A percentile compares a stretch with the other conserved stretches of the same genome.
Evolutionary conservation across 2,329 filamentous ascomycete genomes (phyloP).

Genomic region (Byssothecium circinans): DNA sequence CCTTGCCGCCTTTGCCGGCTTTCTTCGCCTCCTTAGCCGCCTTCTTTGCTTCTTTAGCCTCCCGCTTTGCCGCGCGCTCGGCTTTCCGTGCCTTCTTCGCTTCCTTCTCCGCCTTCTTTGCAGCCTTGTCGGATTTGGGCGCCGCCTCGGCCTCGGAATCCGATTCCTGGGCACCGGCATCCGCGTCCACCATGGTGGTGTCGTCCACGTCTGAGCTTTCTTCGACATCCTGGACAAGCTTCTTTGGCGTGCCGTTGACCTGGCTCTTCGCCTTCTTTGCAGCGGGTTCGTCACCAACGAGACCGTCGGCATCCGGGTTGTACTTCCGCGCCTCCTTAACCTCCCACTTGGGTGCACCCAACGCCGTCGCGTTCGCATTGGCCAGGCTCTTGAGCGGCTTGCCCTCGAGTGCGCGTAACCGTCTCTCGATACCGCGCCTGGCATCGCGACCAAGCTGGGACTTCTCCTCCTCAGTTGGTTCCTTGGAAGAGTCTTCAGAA

Average conservation of each 20-base stretch:
- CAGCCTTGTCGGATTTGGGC: slow-evolving; percentile 39
- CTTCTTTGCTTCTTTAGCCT: slow-evolving; percentile 56
- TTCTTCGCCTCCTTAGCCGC: slow-evolving; percentile 54
- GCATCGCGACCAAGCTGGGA: slow-evolving; percentile 74
- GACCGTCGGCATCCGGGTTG: slow-evolving; percentile 88
- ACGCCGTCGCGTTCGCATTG: slow-evolving; percentile 52
- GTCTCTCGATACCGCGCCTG: slow-evolving; percentile 73
- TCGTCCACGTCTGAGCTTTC: slow-evolving; percentile 48
- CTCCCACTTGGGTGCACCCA: slow-evolving; percentile 70
- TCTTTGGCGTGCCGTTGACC: slow-evolving; percentile 46
- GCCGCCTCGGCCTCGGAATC: slow-evolving; percentile 37
- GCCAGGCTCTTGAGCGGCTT: slow-evolving; percentile 82
- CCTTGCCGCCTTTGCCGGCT: slow-evolving; percentile 59
- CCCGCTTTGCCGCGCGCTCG: slow-evolving; percentile 42
- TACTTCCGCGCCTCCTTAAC: slow-evolving; percentile 93
- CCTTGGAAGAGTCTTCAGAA: slow-evolving; percentile 48
- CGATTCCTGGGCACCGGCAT: slow-evolving; percentile 40
- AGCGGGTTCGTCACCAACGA: slow-evolving; percentile 68
- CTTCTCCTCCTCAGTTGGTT: slow-evolving; percentile 85
- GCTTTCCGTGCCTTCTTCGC: slow-evolving; percentile 49
- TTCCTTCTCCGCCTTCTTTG: slow-evolving; percentile 46
- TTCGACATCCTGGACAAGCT: slow-evolving; percentile 54
- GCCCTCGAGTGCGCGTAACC: slow-evolving; percentile 79
- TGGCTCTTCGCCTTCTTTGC: slow-evolving; percentile 52
- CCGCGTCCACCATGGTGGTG: slow-evolving; percentile 43